A percentile compares a stretch with the other conserved stretches of the same genome.
These are phyloP conservation scores for Solanum gracilifrons DNA, from an alignment of 257 asterid genomes.

Conservation along the genomic window DNA sequence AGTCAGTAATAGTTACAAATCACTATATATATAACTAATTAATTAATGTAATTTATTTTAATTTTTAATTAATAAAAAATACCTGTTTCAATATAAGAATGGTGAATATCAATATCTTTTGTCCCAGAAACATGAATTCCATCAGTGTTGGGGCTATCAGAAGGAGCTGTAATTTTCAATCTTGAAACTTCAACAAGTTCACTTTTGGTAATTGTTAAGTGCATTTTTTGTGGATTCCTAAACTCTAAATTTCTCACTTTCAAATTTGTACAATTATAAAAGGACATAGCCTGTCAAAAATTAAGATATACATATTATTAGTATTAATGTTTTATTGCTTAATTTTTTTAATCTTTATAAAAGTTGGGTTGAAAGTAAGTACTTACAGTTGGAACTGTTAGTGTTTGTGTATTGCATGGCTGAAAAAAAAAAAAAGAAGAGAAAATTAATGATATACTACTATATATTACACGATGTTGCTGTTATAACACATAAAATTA, in stretches of 20 bases:
- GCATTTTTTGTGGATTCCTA: slow-evolving; percentile 67
- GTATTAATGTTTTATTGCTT: background rate
- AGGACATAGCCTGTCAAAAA: slow-evolving; percentile 58
- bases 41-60: background rate
- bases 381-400: slow-evolving; percentile 16
- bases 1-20: background rate
- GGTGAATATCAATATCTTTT: slow-evolving; percentile 8
- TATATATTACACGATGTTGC: too few relatives aligned
- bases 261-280: slow-evolving; percentile 48
- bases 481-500: too few relatives aligned
- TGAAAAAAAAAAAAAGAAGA: background rate
- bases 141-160: slow-evolving; percentile 31
- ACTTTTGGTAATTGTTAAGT: slow-evolving; percentile 9
- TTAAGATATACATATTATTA: background rate
- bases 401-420: slow-evolving; percentile 19
- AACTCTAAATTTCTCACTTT: slow-evolving; percentile 34
- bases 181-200: slow-evolving; percentile 13
- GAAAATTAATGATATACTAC: background rate
- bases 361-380: background rate
- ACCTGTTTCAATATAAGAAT: slow-evolving; percentile 21
- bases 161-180: slow-evolving; percentile 14
- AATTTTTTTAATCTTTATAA: too few relatives aligned
- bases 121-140: slow-evolving; percentile 30
- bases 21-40: background rate
- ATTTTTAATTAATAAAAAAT: background rate